These are phyloP conservation scores for Chaetothyriales sp. DNA, from an alignment of 2,329 filamentous ascomycete species.

Conservation along the genomic window DNA sequence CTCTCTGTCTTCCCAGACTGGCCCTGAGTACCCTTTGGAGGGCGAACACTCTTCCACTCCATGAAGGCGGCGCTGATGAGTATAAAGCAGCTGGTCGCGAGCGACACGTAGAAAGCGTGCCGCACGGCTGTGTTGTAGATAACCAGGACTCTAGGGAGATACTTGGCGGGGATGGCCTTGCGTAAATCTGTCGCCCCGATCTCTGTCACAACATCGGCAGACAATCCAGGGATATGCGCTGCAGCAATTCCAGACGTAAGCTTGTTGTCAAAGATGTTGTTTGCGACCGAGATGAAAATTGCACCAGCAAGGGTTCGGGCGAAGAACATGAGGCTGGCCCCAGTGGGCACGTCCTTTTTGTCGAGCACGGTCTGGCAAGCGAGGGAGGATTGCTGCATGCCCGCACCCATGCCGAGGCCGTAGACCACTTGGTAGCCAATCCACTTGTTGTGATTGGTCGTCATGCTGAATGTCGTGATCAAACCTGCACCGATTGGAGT, in stretches of 20 bases:
- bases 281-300: constrained; percentile 16
- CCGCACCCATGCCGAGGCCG: constrained; percentile 21
- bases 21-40: not conserved
- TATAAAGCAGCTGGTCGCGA: constrained; percentile 24
- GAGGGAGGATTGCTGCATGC: constrained; percentile 19
- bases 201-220: constrained; percentile 7
- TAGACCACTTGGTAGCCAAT: constrained; percentile 23
- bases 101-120: constrained; percentile 46
- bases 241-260: constrained; percentile 10
- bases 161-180: constrained; percentile 36
- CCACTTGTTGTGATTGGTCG: constrained; percentile 15
- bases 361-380: constrained; percentile 19
- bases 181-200: constrained; percentile 30
- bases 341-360: constrained; percentile 19
- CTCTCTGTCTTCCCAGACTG: too few species aligned
- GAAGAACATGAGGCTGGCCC: constrained; percentile 17
- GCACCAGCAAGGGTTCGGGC: constrained; percentile 14
- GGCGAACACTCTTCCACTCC: constrained; percentile 48
- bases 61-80: constrained; percentile 37
- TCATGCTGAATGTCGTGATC: constrained; percentile 19
- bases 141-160: constrained; percentile 39
- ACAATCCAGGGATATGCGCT: constrained; percentile 8
- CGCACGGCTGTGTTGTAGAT: constrained; percentile 53
- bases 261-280: constrained; percentile 18
- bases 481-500: constrained; percentile 21